Evolutionary conservation across 805 yeast species (phyloP), one percentile per base, ranked within the genome.

Genomic region (Yarrowia deformans): DNA sequence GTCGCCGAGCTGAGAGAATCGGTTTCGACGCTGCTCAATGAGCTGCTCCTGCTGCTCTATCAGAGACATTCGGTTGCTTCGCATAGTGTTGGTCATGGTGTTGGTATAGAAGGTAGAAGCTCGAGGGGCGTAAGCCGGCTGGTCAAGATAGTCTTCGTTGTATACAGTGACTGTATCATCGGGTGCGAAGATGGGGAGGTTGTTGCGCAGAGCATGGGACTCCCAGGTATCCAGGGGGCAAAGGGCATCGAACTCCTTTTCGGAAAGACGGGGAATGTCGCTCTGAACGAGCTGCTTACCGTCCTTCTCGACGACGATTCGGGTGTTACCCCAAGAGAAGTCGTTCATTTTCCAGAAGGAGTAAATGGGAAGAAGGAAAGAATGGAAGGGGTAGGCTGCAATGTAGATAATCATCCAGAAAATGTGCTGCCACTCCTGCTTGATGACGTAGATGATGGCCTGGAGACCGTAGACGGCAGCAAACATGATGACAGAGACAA

Each of bases 341-440:
- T 86, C 86, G 74, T 86, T 89, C 80, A 85, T 86, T 72, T 87
- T 84, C 90, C 90, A 86, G 79, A 81, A 86, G 4, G 89, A 83
- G 75, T 86, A 86, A 50, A 82, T 78, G 7, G 90, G 90, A 69
- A 86, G 79, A 18, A 86, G 82, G 75, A 86, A 85, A 72, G 87
- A 86, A 82, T 88, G 87, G 71, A 86, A 78, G 16, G 89, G 89
- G 72, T 85, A 85, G 2, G 89, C 89, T 18, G 82, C 55, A 56
- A 86, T 75, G 74, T 86, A 86, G 69, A 87, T 84, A 70, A 86
- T 77, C 80, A 86, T 86, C 82, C 88, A 86, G 61, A 85, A 76
- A 67, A 86, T 74, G 71, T 80, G 83, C 72, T 80, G 83, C 83
- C 82, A 80, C 66, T 80, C 81, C 9, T 80, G 75, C 43, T 79